Evolutionary conservation across 208 protist genomes (phyloP).

Genomic region (Naegleria lovaniensis): DNA sequence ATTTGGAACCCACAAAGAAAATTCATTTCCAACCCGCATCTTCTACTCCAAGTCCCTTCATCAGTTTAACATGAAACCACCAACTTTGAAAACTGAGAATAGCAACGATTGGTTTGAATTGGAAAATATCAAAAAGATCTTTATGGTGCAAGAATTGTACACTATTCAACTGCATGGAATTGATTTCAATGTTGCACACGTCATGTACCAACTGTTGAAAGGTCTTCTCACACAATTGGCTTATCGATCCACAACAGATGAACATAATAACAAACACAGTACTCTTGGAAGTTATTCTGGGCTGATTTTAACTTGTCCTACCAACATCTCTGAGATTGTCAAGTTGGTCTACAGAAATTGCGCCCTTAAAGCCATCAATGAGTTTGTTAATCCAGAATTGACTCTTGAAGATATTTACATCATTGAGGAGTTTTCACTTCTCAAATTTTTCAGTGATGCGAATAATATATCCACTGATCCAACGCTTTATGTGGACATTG

Average conservation of each 20-base stretch:
- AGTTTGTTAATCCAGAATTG: neutral
- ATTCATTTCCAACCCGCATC: too few relatives aligned
- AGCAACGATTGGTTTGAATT: too few relatives aligned
- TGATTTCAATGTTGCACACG: neutral
- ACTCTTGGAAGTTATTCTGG: neutral
- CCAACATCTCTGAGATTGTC: neutral
- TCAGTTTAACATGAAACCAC: too few relatives aligned
- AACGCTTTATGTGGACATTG: neutral
- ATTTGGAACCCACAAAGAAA: too few relatives aligned
- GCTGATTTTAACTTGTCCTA: neutral
- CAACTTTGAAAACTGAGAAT: too few relatives aligned
- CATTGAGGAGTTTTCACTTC: neutral
- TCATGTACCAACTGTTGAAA: neutral
- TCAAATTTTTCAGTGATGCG: neutral
- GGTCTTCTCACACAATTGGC: neutral
- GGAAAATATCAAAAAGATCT: too few relatives aligned
- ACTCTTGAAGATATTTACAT: neutral
- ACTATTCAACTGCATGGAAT: too few relatives aligned
- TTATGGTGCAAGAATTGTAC: too few relatives aligned
- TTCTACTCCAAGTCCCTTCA: too few relatives aligned
- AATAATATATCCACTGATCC: neutral
- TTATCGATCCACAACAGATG: neutral
- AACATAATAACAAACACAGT: neutral
- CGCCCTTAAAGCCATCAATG: neutral
- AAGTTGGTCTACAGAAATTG: neutral